A percentile compares a stretch with the other conserved stretches of the same genome.
Conservation (phyloP, 805 yeast species). For the Kluyveromyces aestuarii region DNA sequence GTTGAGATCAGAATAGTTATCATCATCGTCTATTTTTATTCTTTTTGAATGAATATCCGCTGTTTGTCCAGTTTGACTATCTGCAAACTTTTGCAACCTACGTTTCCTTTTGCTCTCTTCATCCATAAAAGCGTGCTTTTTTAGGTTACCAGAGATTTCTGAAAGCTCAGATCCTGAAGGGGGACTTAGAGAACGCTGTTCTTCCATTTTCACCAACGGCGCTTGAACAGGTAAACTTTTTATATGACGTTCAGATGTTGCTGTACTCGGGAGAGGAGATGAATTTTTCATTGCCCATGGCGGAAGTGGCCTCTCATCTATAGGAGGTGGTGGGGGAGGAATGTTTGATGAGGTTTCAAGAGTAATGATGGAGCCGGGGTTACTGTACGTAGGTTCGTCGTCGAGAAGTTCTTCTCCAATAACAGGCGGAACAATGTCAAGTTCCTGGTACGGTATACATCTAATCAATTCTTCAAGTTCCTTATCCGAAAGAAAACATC, state of each 20-base stretch:
- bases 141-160: neutral
- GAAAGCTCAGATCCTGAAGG: neutral
- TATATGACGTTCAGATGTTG: neutral
- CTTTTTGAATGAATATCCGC: constrained; percentile 4
- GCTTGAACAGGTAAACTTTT: neutral
- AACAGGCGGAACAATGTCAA: constrained; percentile 1
- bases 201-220: neutral
- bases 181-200: neutral
- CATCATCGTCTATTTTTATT: constrained; percentile 11
- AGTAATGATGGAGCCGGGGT: neutral
- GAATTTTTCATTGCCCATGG: constrained; percentile 4
- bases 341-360: neutral
- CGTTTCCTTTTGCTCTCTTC: constrained; percentile 24
- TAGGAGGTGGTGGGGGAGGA: constrained; percentile 14
- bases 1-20: constrained; percentile 19
- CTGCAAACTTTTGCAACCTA: constrained; percentile 31
- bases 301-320: constrained; percentile 4
- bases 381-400: neutral
- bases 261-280: neutral
- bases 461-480: neutral
- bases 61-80: constrained; percentile 5
- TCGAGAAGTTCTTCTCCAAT: neutral
- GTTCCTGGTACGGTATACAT: neutral
- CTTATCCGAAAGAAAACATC: neutral
- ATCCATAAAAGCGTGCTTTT: constrained; percentile 4